A percentile compares a stretch with the other conserved stretches of the same genome.
Evolutionary conservation across 2,329 filamentous ascomycete species (phyloP).

Genomic region (Davidsoniella neocaledoniae): DNA sequence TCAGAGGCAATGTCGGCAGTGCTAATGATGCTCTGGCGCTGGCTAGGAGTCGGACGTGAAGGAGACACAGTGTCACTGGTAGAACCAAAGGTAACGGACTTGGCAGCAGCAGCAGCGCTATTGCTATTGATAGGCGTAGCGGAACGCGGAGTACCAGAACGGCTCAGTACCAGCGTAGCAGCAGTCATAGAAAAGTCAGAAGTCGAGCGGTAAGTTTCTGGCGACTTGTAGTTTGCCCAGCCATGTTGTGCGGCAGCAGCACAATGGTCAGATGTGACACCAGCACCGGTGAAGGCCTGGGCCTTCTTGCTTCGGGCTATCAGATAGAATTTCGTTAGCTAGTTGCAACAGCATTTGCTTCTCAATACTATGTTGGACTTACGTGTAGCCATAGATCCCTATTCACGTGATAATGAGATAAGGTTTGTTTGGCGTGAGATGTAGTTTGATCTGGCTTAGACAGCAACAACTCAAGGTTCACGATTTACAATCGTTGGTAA

Average conservation of each 20-base stretch:
- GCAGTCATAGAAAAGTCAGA: constrained; percentile 32
- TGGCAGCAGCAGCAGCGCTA: background rate
- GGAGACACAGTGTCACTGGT: too few relatives aligned
- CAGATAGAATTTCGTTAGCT: background rate
- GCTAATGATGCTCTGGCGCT: background rate
- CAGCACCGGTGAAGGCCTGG: background rate
- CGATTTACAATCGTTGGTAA: too few relatives aligned
- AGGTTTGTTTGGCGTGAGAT: too few relatives aligned
- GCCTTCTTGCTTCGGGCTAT: background rate
- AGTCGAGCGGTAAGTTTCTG: constrained; percentile 33
- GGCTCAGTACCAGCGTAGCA: background rate
- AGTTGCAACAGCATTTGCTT: too few relatives aligned
- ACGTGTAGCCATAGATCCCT: background rate
- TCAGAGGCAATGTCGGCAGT: background rate
- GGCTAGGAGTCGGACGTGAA: background rate
- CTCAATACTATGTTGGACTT: background rate
- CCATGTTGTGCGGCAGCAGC: constrained; percentile 54
- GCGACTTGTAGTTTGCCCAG: constrained; percentile 45
- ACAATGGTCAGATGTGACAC: constrained; percentile 7
- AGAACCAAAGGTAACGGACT: too few relatives aligned
- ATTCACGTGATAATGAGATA: too few relatives aligned
- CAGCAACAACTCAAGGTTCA: too few relatives aligned
- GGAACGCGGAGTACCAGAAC: too few relatives aligned
- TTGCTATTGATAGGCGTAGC: background rate
- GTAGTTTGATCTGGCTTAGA: too few relatives aligned